Evolutionary conservation across 2,329 filamentous ascomycete genomes (phyloP).

Genomic region (Byssochlamys sp.): DNA sequence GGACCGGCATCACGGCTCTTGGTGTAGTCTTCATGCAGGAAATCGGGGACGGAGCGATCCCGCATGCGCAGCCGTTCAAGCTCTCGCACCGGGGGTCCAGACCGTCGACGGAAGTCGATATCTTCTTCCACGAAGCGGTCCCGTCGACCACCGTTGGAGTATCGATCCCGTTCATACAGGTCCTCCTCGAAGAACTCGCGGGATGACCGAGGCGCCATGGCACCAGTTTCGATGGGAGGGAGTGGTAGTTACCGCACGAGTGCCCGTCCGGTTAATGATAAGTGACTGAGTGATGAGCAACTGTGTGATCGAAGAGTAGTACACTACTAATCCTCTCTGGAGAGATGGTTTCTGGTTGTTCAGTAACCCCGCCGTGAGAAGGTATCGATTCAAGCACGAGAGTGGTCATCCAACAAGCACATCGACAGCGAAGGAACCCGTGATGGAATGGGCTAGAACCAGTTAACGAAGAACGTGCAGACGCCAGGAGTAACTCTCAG

Average conservation of each 20-base stretch:
- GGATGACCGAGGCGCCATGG: constrained; percentile 23
- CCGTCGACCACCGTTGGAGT: constrained; percentile 15
- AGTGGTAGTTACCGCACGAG: background rate
- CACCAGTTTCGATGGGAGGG: background rate
- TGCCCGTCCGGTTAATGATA: background rate
- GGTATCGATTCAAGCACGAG: background rate
- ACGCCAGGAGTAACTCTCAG: background rate
- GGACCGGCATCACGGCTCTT: constrained; percentile 20
- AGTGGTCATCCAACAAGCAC: background rate
- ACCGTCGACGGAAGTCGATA: constrained; percentile 16
- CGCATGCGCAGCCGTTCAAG: constrained; percentile 32
- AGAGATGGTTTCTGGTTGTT: background rate
- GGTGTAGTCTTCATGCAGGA: constrained; percentile 25
- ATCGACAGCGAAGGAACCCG: background rate
- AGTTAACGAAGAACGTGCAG: background rate
- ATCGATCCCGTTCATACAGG: constrained; percentile 17
- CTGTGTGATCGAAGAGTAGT: background rate
- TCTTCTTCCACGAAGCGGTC: constrained; percentile 21
- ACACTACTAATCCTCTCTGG: background rate
- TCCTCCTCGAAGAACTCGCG: constrained; percentile 23
- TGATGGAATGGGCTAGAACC: background rate
- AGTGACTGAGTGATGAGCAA: background rate
- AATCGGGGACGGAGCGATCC: constrained; percentile 25
- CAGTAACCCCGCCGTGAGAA: background rate
- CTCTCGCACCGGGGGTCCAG: constrained; percentile 36